These are phyloP conservation scores for Rhodotorula sp. DNA, from an alignment of 1,284 basidiomycete genomes.

Conservation along the genomic window DNA sequence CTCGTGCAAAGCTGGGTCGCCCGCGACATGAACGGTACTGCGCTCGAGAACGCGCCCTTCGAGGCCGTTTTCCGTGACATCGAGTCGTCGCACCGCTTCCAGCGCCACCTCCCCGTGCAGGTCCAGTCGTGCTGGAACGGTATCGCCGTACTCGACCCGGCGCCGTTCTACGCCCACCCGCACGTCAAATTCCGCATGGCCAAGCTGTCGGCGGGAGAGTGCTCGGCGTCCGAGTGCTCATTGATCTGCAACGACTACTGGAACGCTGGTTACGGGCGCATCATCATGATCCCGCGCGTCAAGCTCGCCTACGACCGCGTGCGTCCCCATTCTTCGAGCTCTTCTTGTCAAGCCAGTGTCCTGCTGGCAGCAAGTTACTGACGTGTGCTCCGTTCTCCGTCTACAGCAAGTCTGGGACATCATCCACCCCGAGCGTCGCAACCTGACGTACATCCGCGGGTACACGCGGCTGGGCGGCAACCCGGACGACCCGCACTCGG, in stretches of 20 bases:
- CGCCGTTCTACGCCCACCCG: conserved; percentile 83
- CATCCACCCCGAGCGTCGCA: conserved; percentile 81
- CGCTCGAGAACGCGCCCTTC: conserved; percentile 92
- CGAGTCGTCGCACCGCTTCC: conserved; percentile 73
- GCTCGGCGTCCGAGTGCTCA: conserved; percentile 88
- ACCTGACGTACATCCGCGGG: conserved; percentile 88
- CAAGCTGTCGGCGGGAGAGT: conserved; percentile 71
- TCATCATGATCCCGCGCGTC: conserved; percentile 93
- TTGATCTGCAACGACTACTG: conserved; percentile 79
- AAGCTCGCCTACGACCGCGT: conserved; percentile 91
- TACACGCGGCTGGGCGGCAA: conserved; percentile 86
- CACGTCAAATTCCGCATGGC: conserved; percentile 94
- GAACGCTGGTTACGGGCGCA: conserved; percentile 78
- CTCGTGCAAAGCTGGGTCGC: conserved; percentile 72
- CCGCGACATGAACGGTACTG: conserved; percentile 93
- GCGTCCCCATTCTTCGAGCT: conserved; percentile 45
- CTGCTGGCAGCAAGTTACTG: neutral
- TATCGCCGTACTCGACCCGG: conserved; percentile 87
- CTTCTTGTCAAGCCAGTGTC: neutral
- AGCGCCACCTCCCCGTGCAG: conserved; percentile 85
- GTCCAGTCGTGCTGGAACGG: conserved; percentile 98
- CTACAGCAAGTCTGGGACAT: conserved; percentile 83
- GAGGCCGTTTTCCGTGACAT: conserved; percentile 85
- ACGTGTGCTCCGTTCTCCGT: neutral
- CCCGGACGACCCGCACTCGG: conserved; percentile 87